These are phyloP conservation scores for Pseudevernia furfuracea DNA, from an alignment of 495 filamentous ascomycete species.

Conservation along the genomic window DNA sequence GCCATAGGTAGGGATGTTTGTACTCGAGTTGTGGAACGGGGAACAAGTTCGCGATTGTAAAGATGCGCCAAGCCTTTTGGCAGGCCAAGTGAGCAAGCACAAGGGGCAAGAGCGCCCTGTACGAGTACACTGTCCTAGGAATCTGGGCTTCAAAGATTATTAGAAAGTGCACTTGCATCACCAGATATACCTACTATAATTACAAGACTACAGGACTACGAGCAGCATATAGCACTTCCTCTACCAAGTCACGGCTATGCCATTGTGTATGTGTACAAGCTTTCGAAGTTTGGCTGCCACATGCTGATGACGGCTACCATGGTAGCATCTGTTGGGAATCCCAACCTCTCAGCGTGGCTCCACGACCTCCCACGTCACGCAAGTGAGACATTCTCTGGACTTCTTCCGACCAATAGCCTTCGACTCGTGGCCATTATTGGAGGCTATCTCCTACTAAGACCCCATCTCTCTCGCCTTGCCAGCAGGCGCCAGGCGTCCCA, in stretches of 20 bases:
- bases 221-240: neutral
- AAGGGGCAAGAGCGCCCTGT: neutral
- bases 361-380: neutral
- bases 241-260: neutral
- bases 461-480: slow-evolving; percentile 50
- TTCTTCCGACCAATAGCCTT: slow-evolving; percentile 37
- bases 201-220: neutral
- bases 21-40: neutral
- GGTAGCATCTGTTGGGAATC: neutral
- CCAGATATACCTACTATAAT: neutral
- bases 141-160: neutral
- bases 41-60: neutral
- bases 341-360: neutral
- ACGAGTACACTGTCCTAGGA: no score
- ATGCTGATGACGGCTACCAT: slow-evolving; percentile 4
- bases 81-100: neutral
- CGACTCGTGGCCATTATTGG: slow-evolving; percentile 54
- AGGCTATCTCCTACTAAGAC: slow-evolving; percentile 57
- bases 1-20: slow-evolving; percentile 27
- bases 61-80: slow-evolving; percentile 10
- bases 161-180: neutral
- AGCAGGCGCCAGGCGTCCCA: slow-evolving; percentile 38
- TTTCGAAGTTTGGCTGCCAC: neutral
- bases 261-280: neutral
- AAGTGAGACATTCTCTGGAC: neutral